Percentiles rank a stretch among this genome's conserved stretches.
Evolutionary conservation across 345 rosid species (phyloP).

Genomic region (Citropsis articulata): DNA sequence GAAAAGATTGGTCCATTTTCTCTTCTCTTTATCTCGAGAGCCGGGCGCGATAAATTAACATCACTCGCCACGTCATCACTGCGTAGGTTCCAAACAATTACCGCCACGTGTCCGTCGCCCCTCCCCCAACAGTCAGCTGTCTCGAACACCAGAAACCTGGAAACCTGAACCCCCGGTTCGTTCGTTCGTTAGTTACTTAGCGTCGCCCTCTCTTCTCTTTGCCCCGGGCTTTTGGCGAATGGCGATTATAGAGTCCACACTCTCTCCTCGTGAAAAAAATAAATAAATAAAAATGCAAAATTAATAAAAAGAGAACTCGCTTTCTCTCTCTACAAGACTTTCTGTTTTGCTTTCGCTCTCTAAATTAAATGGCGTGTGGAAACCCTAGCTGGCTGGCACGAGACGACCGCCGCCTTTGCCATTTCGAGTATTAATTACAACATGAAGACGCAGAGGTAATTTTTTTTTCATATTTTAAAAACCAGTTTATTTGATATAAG

Average conservation of each 20-base stretch:
- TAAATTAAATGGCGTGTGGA: constrained; percentile 21
- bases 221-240: neutral
- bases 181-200: neutral
- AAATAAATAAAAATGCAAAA: neutral
- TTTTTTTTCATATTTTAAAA: neutral
- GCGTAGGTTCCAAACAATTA: neutral
- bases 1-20: neutral
- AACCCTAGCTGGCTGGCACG: constrained; percentile 61
- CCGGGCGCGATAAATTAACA: neutral
- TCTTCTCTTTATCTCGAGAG: too few relatives aligned
- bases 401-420: constrained; percentile 44
- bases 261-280: neutral
- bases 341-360: neutral
- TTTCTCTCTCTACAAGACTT: constrained; percentile 21
- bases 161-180: neutral
- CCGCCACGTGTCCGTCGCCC: constrained; percentile 7
- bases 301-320: neutral
- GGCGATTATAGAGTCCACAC: neutral
- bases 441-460: neutral
- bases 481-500: neutral
- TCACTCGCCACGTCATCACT: neutral
- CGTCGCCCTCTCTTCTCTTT: neutral
- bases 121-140: too few relatives aligned
- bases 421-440: neutral
- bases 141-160: neutral